A percentile compares a stretch with the other conserved stretches of the same genome.
Conservation (phyloP, 2,329 filamentous ascomycete genomes). For the Talaromyces piceae region DNA sequence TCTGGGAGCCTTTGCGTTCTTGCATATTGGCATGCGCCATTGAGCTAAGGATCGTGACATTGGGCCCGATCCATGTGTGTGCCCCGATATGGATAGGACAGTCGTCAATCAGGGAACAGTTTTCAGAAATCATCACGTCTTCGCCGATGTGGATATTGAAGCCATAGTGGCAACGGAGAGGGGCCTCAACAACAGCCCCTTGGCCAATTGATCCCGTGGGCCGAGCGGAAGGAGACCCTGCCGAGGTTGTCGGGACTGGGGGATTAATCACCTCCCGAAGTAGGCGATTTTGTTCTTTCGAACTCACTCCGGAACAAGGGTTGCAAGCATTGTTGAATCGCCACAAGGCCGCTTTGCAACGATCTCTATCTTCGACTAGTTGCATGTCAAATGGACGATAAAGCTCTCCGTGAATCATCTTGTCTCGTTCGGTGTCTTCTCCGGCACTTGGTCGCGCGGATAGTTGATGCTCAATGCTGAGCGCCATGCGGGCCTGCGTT, state of each 20-base stretch:
- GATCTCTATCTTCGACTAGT: slow-evolving; percentile 73
- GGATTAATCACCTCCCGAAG: slow-evolving; percentile 33
- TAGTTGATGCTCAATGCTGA: slow-evolving; percentile 35
- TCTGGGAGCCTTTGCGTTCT: slow-evolving; percentile 64
- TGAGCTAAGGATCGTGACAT: slow-evolving; percentile 77
- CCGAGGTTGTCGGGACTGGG: slow-evolving; percentile 39
- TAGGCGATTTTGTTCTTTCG: slow-evolving; percentile 34
- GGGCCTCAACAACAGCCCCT: slow-evolving; percentile 71
- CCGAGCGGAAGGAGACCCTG: slow-evolving; percentile 46
- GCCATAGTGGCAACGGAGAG: slow-evolving; percentile 89
- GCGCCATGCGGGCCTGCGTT: slow-evolving; percentile 37
- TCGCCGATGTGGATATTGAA: slow-evolving; percentile 89
- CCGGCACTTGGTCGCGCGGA: slow-evolving; percentile 34
- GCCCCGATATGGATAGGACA: slow-evolving; percentile 74
- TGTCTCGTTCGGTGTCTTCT: slow-evolving; percentile 67
- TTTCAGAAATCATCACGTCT: slow-evolving; percentile 72
- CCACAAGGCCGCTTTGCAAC: slow-evolving; percentile 73
- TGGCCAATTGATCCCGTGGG: slow-evolving; percentile 59
- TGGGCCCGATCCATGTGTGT: slow-evolving; percentile 61
- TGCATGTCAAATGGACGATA: slow-evolving; percentile 74
- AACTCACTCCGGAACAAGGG: slow-evolving; percentile 62
- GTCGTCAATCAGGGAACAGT: slow-evolving; percentile 83
- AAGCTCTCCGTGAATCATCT: slow-evolving; percentile 75
- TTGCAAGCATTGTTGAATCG: slow-evolving; percentile 80
- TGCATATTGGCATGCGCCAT: slow-evolving; percentile 66